Percentiles rank a stretch among this genome's conserved stretches.
Evolutionary conservation across 1,139 yeast species (phyloP).

Genomic region (Suhomyces choctaworum): DNA sequence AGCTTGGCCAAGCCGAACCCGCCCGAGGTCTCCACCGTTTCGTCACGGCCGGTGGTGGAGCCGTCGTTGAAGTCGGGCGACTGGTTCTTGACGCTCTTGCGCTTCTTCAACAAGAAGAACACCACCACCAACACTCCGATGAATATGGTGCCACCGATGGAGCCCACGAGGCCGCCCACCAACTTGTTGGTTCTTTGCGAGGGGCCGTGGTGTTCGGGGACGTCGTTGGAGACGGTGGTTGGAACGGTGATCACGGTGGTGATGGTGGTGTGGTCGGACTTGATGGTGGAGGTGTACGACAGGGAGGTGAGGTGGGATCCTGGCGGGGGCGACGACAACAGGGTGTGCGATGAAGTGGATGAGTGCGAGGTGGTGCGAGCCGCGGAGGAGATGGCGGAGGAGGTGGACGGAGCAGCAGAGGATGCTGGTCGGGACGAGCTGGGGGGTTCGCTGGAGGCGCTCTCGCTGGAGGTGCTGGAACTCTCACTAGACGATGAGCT

Average conservation of each 20-base stretch:
- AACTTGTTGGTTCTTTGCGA: conserved; percentile 36
- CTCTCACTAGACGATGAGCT: not conserved
- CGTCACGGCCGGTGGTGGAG: conserved; percentile 13
- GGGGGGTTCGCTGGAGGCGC: conserved; percentile 5
- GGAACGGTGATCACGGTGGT: conserved; percentile 45
- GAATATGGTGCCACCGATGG: conserved; percentile 48
- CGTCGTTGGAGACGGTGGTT: conserved; percentile 24
- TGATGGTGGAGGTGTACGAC: conserved; percentile 28
- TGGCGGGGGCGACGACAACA: conserved; percentile 4
- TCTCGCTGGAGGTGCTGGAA: conserved; percentile 1
- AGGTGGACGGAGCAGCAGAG: conserved; percentile 15
- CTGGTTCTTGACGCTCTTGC: conserved; percentile 41
- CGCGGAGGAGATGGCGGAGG: conserved; percentile 9
- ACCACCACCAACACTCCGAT: conserved; percentile 41
- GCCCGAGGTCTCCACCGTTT: conserved; percentile 13
- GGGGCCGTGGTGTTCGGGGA: conserved; percentile 18
- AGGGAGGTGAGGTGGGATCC: conserved; percentile 1
- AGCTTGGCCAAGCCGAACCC: conserved; percentile 33
- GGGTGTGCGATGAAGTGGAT: conserved; percentile 3
- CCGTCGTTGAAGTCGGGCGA: conserved; percentile 47
- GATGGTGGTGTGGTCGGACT: conserved; percentile 39
- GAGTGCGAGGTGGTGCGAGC: conserved; percentile 5
- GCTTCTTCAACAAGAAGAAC: conserved; percentile 37
- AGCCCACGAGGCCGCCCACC: conserved; percentile 51
- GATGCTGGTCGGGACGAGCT: conserved; percentile 6